Percentiles rank a stretch among this genome's conserved stretches.
Evolutionary conservation across 23 red algal species (phyloP).

Genomic region (Gracilariopsis chorda): DNA sequence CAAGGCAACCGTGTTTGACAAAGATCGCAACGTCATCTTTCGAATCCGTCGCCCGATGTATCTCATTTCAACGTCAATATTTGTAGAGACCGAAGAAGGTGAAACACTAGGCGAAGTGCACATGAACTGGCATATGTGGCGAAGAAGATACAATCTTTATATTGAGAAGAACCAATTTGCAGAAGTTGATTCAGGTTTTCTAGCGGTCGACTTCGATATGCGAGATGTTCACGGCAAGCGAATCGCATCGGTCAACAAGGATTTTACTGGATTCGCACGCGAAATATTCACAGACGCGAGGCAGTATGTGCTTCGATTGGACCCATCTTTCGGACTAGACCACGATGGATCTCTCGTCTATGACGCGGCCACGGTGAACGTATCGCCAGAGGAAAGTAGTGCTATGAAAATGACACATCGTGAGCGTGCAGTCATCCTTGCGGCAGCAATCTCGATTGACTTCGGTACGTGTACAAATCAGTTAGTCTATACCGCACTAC

Average conservation of each 20-base stretch:
- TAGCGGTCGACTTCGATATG: slow-evolving; percentile 88
- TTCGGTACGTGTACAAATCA: slow-evolving; percentile 47
- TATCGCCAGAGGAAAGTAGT: slow-evolving; percentile 3
- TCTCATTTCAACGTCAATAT: slow-evolving; percentile 82
- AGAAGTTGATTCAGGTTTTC: slow-evolving; percentile 70
- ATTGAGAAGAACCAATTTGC: slow-evolving; percentile 89
- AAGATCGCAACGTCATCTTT: slow-evolving; percentile 60
- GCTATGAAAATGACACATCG: slow-evolving; percentile 20
- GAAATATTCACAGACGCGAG: slow-evolving; percentile 97
- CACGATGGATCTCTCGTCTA: slow-evolving; percentile 29
- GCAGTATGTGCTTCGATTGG: slow-evolving; percentile 93
- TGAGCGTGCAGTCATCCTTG: slow-evolving; percentile 85
- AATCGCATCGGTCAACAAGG: slow-evolving; percentile 89
- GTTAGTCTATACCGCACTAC: neutral
- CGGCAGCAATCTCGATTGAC: slow-evolving; percentile 84
- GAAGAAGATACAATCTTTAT: slow-evolving; percentile 85
- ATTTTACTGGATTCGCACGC: slow-evolving; percentile 91
- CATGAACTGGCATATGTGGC: slow-evolving; percentile 96
- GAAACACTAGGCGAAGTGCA: slow-evolving; percentile 74
- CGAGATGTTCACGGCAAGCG: slow-evolving; percentile 37
- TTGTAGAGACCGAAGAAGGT: slow-evolving; percentile 76
- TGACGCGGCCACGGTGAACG: slow-evolving; percentile 38
- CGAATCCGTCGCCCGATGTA: slow-evolving; percentile 79
- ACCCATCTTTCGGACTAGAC: slow-evolving; percentile 37
- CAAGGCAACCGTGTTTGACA: slow-evolving; percentile 90